Percentiles rank a stretch among this genome's conserved stretches.
Evolutionary conservation across 257 asterid species (phyloP).

Genomic region (Lavandula angustifolia): DNA sequence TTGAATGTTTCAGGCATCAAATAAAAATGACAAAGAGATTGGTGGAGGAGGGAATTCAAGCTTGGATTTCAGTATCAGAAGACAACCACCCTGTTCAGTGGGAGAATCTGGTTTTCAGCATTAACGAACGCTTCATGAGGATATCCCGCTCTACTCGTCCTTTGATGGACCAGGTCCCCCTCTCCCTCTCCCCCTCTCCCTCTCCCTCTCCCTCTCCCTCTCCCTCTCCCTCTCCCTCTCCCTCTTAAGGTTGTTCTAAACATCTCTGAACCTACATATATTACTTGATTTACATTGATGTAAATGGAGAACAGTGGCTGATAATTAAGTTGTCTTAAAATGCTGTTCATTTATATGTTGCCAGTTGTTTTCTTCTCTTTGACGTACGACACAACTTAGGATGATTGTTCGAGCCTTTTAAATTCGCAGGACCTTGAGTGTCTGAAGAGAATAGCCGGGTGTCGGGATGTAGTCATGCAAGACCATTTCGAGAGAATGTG

Average conservation of each 20-base stretch:
- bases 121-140: conserved; percentile 60
- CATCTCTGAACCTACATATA: neutral
- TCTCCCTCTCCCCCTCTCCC: conserved; percentile 7
- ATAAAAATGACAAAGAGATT: conserved; percentile 73
- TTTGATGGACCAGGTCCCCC: conserved; percentile 69
- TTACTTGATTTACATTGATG: neutral
- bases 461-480: conserved; percentile 64
- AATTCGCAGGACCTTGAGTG: conserved; percentile 69
- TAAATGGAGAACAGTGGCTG: neutral
- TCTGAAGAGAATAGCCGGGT: conserved; percentile 68
- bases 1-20: conserved; percentile 60
- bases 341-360: neutral
- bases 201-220: conserved; percentile 14
- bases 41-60: conserved; percentile 68
- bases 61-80: conserved; percentile 66
- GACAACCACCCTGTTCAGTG: conserved; percentile 63
- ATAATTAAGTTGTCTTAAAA: neutral
- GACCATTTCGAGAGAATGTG: conserved; percentile 83
- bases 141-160: conserved; percentile 64
- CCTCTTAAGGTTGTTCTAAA: neutral
- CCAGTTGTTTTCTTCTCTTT: conserved; percentile 1
- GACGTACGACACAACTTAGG: neutral
- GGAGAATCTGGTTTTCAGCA: conserved; percentile 56
- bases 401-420: neutral
- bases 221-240: conserved; percentile 11